Conservation (phyloP, 108 stramenopile genomes). For the Licmophora abbreviata region DNA sequence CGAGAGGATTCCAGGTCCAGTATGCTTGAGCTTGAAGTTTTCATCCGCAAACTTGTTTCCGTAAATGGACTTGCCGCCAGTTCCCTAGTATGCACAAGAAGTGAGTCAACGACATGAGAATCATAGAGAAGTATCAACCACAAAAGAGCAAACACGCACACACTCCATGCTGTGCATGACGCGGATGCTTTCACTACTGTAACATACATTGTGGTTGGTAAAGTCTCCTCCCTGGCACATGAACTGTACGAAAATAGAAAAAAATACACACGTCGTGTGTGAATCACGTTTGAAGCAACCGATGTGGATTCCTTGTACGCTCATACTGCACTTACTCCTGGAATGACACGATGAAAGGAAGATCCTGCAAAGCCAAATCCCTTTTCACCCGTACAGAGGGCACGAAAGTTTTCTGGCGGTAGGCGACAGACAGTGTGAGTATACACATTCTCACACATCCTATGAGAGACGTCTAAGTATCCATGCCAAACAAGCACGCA, state of each 20-base stretch:
- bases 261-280: neutral
- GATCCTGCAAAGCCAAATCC: slow-evolving; percentile 71
- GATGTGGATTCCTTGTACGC: neutral
- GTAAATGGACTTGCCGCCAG: slow-evolving; percentile 90
- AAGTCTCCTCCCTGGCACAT: slow-evolving; percentile 76
- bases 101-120: slow-evolving; percentile 1
- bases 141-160: neutral
- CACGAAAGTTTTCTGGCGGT: slow-evolving; percentile 25
- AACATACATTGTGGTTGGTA: slow-evolving; percentile 53
- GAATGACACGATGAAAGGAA: slow-evolving; percentile 95
- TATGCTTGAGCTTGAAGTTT: slow-evolving; percentile 92
- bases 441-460: neutral
- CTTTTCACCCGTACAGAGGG: slow-evolving; percentile 80
- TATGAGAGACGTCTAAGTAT: neutral
- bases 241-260: slow-evolving; percentile 22
- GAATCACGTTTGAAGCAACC: neutral
- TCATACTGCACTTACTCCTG: slow-evolving; percentile 8
- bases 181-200: slow-evolving; percentile 6
- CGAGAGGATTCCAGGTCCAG: slow-evolving; percentile 61
- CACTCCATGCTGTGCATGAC: neutral
- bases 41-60: slow-evolving; percentile 94
- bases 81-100: slow-evolving; percentile 15
- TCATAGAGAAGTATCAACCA: neutral
- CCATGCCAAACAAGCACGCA: slow-evolving; percentile 36
- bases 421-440: neutral